A percentile compares a stretch with the other conserved stretches of the same genome.
These are phyloP conservation scores for Sistotremastrum niveocremeum DNA, from an alignment of 768 basidiomycete species.

Conservation along the genomic window DNA sequence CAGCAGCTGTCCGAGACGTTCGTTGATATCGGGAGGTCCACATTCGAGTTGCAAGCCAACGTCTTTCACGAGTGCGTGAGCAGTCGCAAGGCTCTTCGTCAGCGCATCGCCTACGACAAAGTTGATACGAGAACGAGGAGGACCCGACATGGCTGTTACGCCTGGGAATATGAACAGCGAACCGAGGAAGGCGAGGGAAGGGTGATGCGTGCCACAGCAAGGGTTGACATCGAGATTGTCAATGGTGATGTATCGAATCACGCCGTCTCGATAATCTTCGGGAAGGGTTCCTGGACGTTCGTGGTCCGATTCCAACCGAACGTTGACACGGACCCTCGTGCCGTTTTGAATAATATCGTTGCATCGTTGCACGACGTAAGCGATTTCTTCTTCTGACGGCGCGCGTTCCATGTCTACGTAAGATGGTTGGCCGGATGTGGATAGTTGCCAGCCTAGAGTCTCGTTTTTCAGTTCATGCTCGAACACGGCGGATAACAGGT, in stretches of 20 bases:
- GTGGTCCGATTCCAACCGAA: slow-evolving; percentile 42
- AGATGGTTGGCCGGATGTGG: slow-evolving; percentile 48
- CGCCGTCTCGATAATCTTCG: slow-evolving; percentile 59
- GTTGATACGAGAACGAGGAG: too few relatives aligned
- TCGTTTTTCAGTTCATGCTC: slow-evolving; percentile 48
- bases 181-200: slow-evolving; percentile 30
- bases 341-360: slow-evolving; percentile 62
- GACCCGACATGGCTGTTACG: too few relatives aligned
- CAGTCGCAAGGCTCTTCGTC: too few relatives aligned
- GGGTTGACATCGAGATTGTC: slow-evolving; percentile 72
- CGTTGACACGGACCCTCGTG: slow-evolving; percentile 56
- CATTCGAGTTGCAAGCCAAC: too few relatives aligned
- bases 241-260: slow-evolving; percentile 71
- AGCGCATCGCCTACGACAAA: too few relatives aligned
- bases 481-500: slow-evolving; percentile 69
- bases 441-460: slow-evolving; percentile 76
- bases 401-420: slow-evolving; percentile 68
- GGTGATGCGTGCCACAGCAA: slow-evolving; percentile 80
- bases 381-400: slow-evolving; percentile 51
- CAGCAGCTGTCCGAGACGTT: too few relatives aligned
- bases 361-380: slow-evolving; percentile 43
- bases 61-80: too few relatives aligned
- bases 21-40: too few relatives aligned
- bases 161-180: too few relatives aligned
- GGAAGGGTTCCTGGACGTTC: slow-evolving; percentile 32